Conservation (phyloP, 2,329 filamentous ascomycete species). For the Xylariaceae sp. region DNA sequence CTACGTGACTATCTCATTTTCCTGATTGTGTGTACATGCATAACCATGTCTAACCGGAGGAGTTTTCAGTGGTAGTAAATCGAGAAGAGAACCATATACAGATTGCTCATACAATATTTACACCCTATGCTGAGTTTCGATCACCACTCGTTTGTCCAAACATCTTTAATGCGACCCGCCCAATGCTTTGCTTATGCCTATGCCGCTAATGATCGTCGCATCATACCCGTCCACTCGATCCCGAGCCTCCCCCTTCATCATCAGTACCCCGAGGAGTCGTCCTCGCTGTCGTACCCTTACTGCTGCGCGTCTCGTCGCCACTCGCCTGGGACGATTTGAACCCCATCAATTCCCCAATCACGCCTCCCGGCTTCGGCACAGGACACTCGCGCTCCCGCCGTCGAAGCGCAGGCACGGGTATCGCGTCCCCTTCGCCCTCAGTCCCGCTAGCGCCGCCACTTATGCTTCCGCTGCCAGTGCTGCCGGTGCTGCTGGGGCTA, state of each 20-base stretch:
- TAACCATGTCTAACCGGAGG: too few species aligned
- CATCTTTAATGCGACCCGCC: too few species aligned
- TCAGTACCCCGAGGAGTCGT: not conserved
- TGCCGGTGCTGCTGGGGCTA: too few species aligned
- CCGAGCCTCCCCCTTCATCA: not conserved
- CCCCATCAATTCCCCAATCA: slow-evolving; percentile 71
- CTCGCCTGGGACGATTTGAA: slow-evolving; percentile 42
- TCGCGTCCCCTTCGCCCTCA: not conserved
- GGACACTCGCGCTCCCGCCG: slow-evolving; percentile 70
- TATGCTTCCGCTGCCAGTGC: not conserved
- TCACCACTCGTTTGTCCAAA: too few species aligned
- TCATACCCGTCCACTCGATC: not conserved
- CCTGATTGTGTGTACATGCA: too few species aligned
- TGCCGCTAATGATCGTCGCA: too few species aligned
- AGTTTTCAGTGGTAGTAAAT: too few species aligned
- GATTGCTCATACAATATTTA: not conserved
- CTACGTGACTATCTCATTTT: too few species aligned
- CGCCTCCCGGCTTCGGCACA: slow-evolving; percentile 81
- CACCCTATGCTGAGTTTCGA: not conserved
- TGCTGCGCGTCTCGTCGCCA: not conserved
- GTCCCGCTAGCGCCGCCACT: too few species aligned
- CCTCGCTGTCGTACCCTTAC: not conserved
- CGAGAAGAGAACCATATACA: not conserved
- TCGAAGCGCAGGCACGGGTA: slow-evolving; percentile 6
- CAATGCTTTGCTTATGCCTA: too few species aligned